Base-by-base conservation (phyloP, 768 basidiomycete genomes). In the Kwoniella heveanensis region DNA sequence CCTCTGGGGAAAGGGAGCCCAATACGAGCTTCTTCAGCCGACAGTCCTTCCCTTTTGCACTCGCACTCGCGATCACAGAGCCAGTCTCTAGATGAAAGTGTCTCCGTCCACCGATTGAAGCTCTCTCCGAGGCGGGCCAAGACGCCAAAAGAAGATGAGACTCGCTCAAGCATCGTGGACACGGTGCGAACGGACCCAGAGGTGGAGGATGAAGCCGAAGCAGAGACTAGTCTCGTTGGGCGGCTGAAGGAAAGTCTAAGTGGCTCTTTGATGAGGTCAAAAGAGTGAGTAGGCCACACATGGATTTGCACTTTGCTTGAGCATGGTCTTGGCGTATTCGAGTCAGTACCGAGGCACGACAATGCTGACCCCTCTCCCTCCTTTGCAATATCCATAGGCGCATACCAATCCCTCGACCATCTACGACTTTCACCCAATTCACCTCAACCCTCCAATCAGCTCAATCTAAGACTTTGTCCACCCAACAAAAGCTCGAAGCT, bases 51-150 rank as follows among this genome's bases (percentile, higher is more conserved):
- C 22, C 49, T 48, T 6, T 61, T 55, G 12, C 17, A 19, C n/a
- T n/a, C 27, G 30, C n/a, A n/a, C n/a, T n/a, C n/a, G n/a, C n/a
- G n/a, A n/a, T n/a, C n/a, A n/a, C n/a, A n/a, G n/a, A n/a, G n/a
- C n/a, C 25, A 27, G 25, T 3, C 26, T 39, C 6, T 21, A 17
- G 66, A 62, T 27, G 65, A 44, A 27, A 65, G 65, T 0, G 63
- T 62, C 15, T 66, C 64, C n/a, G 56, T 72, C 8, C 68, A 72
- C 56, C 64, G 69, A 4, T 21, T 75, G 24, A 70, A 54, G 29
- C 17, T 69, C 5, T 53, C 57, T 30, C 62, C 64, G 1, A 52
- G 58, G 30, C 30, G 58, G 21, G 22, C 9, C 6, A 44, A 44
- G 25, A 49, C 17, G 22, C 22, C 22, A 26, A 22, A 4, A 5